Conservation (phyloP, 352 stramenopile genomes). For the Phytopythium chamaehyphon region DNA sequence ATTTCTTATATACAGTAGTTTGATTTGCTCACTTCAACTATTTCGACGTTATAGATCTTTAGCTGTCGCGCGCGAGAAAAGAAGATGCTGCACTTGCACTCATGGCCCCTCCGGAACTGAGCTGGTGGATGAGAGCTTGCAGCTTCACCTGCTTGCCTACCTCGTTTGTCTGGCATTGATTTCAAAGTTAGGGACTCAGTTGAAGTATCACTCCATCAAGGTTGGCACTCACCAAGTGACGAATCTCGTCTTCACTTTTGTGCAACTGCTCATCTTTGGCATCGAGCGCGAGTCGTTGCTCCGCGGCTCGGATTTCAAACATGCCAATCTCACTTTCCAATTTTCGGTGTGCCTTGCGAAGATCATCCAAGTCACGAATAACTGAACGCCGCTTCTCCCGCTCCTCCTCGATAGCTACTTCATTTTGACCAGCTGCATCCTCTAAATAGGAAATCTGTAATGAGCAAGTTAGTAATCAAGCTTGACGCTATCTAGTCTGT, state of each 20-base stretch:
- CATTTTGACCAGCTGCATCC: conserved; percentile 33
- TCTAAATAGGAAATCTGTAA: conserved; percentile 49
- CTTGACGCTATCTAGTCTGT: too few species aligned
- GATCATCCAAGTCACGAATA: conserved; percentile 52
- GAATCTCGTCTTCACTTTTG: conserved; percentile 70
- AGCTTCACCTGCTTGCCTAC: conserved; percentile 78
- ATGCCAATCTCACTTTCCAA: conserved; percentile 61
- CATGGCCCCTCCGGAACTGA: conserved; percentile 63
- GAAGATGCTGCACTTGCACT: conserved; percentile 42
- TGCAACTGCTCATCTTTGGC: conserved; percentile 57
- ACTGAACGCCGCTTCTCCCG: conserved; percentile 41
- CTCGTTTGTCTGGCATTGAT: conserved; percentile 50
- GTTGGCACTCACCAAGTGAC: conserved; percentile 44
- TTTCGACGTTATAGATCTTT: not conserved
- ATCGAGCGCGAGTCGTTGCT: conserved; percentile 52
- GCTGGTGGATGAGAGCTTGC: conserved; percentile 78
- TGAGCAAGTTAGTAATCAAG: not conserved
- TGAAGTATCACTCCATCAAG: not conserved
- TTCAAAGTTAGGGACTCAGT: not conserved
- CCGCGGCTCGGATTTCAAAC: conserved; percentile 54
- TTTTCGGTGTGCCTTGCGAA: conserved; percentile 61
- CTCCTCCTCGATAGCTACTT: conserved; percentile 59
- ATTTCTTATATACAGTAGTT: conserved; percentile 21
- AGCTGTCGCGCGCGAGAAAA: conserved; percentile 57
- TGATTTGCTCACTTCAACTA: conserved; percentile 4